These are phyloP conservation scores for Suillus discolor DNA, from an alignment of 768 basidiomycete genomes.

Conservation along the genomic window DNA sequence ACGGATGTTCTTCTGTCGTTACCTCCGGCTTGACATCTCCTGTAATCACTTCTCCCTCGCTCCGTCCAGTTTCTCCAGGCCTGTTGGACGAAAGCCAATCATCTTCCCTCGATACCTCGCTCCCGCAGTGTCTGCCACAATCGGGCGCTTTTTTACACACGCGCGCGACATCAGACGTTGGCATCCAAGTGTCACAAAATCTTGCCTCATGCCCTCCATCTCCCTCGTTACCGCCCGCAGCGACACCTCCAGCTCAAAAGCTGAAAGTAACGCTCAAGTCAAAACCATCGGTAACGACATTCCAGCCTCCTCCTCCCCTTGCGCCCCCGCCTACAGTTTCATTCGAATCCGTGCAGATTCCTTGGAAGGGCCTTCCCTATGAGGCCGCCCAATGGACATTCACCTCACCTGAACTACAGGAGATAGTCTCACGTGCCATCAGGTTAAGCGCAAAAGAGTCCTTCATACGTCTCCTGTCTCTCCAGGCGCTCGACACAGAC, in stretches of 20 bases:
- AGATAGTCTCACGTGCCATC: constrained; percentile 72
- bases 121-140: constrained; percentile 5
- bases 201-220: background rate
- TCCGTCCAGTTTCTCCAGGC: constrained; percentile 10
- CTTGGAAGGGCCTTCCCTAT: constrained; percentile 69
- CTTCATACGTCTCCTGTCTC: constrained; percentile 68
- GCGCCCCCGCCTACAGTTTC: constrained; percentile 51
- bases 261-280: constrained; percentile 13
- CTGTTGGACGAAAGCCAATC: constrained; percentile 2
- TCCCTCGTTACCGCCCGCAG: constrained; percentile 17
- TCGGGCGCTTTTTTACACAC: background rate
- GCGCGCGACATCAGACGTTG: constrained; percentile 11
- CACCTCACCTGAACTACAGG: constrained; percentile 58
- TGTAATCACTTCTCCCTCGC: background rate
- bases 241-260: constrained; percentile 10
- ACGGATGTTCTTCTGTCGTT: constrained; percentile 11
- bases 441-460: constrained; percentile 68
- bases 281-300: constrained; percentile 24
- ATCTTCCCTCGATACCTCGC: constrained; percentile 6
- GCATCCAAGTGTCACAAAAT: constrained; percentile 16
- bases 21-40: constrained; percentile 7
- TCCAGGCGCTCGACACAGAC: constrained; percentile 59
- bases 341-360: constrained; percentile 59
- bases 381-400: constrained; percentile 70
- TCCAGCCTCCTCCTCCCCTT: constrained; percentile 35